Evolutionary conservation across 345 rosid species (phyloP).

Genomic region (Lepidium didymum): DNA sequence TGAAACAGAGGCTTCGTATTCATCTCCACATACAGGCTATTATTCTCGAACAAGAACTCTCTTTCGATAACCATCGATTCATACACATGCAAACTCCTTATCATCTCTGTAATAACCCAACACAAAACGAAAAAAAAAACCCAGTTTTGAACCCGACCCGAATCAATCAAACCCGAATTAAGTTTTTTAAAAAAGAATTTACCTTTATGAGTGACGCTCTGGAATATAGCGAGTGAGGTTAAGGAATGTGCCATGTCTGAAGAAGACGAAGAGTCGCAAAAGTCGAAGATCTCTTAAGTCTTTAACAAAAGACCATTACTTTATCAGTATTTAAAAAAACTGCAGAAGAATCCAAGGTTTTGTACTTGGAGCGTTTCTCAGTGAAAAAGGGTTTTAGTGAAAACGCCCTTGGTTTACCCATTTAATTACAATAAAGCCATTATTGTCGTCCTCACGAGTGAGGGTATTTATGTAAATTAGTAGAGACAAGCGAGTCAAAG

Average conservation of each 20-base stretch:
- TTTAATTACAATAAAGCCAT: slow-evolving; percentile 6
- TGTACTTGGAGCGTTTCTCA: slow-evolving; percentile 1
- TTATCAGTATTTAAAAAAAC: background rate
- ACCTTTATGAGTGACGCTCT: slow-evolving; percentile 30
- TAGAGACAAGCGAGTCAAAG: background rate
- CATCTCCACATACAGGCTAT: slow-evolving; percentile 25
- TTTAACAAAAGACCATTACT: background rate
- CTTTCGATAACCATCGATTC: slow-evolving; percentile 31
- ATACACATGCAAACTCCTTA: slow-evolving; percentile 44
- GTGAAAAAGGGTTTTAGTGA: background rate
- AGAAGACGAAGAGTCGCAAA: slow-evolving; percentile 31
- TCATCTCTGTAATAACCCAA: slow-evolving; percentile 24
- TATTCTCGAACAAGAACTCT: slow-evolving; percentile 26
- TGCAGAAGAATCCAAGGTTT: slow-evolving; percentile 28
- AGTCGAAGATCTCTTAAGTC: background rate
- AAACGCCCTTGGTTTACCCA: background rate
- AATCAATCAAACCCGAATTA: background rate
- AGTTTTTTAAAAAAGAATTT: background rate
- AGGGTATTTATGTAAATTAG: slow-evolving; percentile 6
- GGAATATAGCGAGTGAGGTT: slow-evolving; percentile 31
- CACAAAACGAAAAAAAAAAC: background rate
- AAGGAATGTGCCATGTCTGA: slow-evolving; percentile 31
- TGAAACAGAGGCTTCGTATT: slow-evolving; percentile 21
- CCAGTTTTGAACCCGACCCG: background rate
- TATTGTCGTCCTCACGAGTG: background rate